phyloP scores from a whole-genome alignment of 2,329 filamentous ascomycete genomes.

The Macrophomina pseudophaseolina region DNA sequence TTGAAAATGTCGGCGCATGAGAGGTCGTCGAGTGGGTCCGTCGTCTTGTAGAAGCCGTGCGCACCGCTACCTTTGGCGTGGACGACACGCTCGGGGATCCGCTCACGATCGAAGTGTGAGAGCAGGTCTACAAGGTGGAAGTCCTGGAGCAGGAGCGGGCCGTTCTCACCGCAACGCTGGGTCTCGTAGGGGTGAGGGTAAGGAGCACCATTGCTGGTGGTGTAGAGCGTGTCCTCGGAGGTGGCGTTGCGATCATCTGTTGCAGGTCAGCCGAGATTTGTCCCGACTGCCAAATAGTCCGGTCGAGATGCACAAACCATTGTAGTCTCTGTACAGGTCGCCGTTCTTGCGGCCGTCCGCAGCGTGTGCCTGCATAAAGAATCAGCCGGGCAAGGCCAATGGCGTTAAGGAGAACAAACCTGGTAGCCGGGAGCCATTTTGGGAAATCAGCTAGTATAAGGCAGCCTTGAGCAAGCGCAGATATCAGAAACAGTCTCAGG shows the following conservation, averaged over 20 bases:
- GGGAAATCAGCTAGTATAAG: neutral
- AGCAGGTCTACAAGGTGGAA: slow-evolving; percentile 57
- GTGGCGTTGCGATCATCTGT: slow-evolving; percentile 51
- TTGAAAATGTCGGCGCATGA: slow-evolving; percentile 55
- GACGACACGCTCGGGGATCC: slow-evolving; percentile 57
- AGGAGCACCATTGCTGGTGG: slow-evolving; percentile 62
- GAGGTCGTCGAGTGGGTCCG: slow-evolving; percentile 53
- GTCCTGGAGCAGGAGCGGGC: slow-evolving; percentile 62
- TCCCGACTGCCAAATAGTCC: neutral
- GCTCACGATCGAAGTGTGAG: slow-evolving; percentile 57
- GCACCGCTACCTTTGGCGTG: slow-evolving; percentile 57
- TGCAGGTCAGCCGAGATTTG: neutral
- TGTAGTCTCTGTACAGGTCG: slow-evolving; percentile 49
- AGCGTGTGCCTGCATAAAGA: slow-evolving; percentile 27
- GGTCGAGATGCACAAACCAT: slow-evolving; percentile 11
- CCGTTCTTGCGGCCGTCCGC: slow-evolving; percentile 41
- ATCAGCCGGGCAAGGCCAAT: neutral
- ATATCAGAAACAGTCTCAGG: slow-evolving; percentile 8
- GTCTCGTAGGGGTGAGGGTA: slow-evolving; percentile 64
- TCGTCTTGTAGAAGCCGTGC: slow-evolving; percentile 55
- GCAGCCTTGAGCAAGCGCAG: neutral
- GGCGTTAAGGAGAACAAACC: neutral
- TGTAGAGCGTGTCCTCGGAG: slow-evolving; percentile 56
- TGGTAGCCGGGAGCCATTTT: slow-evolving; percentile 25
- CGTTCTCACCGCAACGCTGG: slow-evolving; percentile 62